These are phyloP conservation scores for Thielaviopsis ethacetica DNA, from an alignment of 2,329 filamentous ascomycete species.

Conservation along the genomic window DNA sequence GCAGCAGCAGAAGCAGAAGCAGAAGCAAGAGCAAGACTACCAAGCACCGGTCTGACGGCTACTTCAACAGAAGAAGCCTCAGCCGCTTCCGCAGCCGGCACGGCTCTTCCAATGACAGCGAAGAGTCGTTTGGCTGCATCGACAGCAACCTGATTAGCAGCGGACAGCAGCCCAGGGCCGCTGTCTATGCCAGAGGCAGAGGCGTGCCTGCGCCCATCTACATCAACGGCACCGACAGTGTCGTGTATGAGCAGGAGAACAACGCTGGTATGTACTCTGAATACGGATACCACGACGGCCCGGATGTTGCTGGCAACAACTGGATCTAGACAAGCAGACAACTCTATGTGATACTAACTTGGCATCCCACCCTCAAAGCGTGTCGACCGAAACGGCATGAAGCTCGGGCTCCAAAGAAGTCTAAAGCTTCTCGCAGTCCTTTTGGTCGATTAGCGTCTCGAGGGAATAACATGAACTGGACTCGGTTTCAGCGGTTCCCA, in stretches of 20 bases:
- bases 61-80: not conserved
- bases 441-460: not conserved
- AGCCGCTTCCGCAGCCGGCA: not conserved
- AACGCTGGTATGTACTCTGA: not conserved
- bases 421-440: not conserved
- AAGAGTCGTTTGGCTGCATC: conserved; percentile 7
- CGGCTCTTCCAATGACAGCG: not conserved
- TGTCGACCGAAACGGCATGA: not conserved
- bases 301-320: not conserved
- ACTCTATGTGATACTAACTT: not conserved
- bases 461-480: not conserved
- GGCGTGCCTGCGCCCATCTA: not conserved
- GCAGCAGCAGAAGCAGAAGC: not conserved
- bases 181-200: not conserved
- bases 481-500: not conserved
- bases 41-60: not conserved
- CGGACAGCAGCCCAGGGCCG: not conserved
- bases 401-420: not conserved
- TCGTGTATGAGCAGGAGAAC: not conserved
- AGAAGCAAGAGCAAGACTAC: not conserved
- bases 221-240: conserved; percentile 4
- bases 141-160: conserved; percentile 8
- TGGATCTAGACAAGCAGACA: not conserved
- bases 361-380: not conserved
- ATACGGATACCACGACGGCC: not conserved